phyloP scores from a whole-genome alignment of 2,329 filamentous ascomycete genomes.

The Dothideomycetes sp. region DNA sequence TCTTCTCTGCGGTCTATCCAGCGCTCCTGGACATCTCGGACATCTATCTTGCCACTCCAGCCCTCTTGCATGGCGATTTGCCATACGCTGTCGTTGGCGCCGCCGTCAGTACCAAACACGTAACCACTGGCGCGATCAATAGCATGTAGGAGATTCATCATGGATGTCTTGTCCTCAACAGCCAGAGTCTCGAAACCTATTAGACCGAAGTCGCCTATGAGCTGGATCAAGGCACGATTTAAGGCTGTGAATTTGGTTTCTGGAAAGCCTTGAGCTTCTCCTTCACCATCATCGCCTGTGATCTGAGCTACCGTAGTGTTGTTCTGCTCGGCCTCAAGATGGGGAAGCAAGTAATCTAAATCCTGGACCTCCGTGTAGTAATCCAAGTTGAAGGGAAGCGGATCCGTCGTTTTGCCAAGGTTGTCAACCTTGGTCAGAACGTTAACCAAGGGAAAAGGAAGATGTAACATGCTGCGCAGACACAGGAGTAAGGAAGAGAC shows the following conservation, averaged over 20 bases:
- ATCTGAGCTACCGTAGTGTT: conserved; percentile 12
- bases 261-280: conserved; percentile 13
- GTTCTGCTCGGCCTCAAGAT: conserved; percentile 68
- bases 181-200: conserved; percentile 89
- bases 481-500: conserved; percentile 88
- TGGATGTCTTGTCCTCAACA: conserved; percentile 92
- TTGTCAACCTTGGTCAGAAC: conserved; percentile 98
- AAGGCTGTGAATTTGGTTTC: conserved; percentile 65
- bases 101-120: conserved; percentile 67
- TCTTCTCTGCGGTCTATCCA: conserved; percentile 89
- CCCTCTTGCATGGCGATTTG: conserved; percentile 78
- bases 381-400: conserved; percentile 87
- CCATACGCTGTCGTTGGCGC: conserved; percentile 95
- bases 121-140: conserved; percentile 91
- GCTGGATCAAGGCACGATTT: conserved; percentile 73
- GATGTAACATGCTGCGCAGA: conserved; percentile 92
- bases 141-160: conserved; percentile 81
- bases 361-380: conserved; percentile 98
- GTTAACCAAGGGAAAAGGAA: conserved; percentile 93
- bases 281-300: conserved; percentile 32
- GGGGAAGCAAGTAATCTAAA: conserved; percentile 69
- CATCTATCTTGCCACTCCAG: conserved; percentile 57
- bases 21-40: conserved; percentile 83
- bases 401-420: conserved; percentile 59
- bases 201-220: conserved; percentile 82